These are phyloP conservation scores for Prunus davidiana DNA, from an alignment of 306 rosid species.

Conservation along the genomic window DNA sequence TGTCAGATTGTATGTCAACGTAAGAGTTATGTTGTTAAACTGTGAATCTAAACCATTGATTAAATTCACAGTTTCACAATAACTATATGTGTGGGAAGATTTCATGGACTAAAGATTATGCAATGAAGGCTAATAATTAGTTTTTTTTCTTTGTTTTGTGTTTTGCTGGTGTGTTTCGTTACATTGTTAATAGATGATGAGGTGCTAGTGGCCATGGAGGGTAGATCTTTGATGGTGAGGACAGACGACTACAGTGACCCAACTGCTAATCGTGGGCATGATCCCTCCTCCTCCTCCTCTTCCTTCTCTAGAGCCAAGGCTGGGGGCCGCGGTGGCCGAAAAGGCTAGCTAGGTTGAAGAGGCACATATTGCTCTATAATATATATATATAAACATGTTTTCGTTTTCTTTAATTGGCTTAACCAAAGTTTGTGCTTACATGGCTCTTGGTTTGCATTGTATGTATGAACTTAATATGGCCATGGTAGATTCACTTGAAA, in stretches of 20 bases:
- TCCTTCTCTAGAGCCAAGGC: neutral
- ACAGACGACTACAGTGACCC: constrained; percentile 43
- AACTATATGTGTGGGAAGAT: no score
- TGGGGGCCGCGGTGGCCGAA: neutral
- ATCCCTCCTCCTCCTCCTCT: constrained; percentile 26
- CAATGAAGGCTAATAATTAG: neutral
- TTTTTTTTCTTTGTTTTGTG: neutral
- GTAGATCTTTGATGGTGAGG: constrained; percentile 33
- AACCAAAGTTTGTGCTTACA: neutral
- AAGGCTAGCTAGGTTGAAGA: neutral
- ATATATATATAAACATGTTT: neutral
- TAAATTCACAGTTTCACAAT: no score
- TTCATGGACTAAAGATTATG: no score
- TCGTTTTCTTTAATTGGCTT: neutral
- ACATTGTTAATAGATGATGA: neutral
- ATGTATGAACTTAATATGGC: neutral
- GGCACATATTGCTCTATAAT: neutral
- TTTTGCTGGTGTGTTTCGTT: neutral
- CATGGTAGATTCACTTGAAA: fast-evolving
- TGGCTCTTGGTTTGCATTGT: no score
- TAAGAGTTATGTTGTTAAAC: no score
- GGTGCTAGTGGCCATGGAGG: constrained; percentile 1
- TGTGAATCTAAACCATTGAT: no score
- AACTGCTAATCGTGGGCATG: constrained; percentile 51
- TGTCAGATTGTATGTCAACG: no score